Conservation (phyloP, 192 early-diverging fungal species). For the Mortierella claussenii region DNA sequence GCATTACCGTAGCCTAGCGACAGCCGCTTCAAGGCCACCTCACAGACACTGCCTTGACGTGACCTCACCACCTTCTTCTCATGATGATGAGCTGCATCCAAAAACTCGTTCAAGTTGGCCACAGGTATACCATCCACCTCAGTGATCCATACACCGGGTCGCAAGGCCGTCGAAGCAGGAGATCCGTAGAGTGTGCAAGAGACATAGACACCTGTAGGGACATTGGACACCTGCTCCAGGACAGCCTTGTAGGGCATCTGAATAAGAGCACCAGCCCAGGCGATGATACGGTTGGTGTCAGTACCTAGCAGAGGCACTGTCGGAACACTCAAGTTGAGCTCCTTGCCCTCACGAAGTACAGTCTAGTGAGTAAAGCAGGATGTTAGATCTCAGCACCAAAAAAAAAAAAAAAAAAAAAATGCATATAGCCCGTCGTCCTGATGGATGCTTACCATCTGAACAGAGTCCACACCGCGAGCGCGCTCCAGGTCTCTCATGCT, state of each 20-base stretch:
- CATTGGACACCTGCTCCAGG: slow-evolving; percentile 71
- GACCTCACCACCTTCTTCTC: slow-evolving; percentile 56
- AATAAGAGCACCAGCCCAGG: slow-evolving; percentile 87
- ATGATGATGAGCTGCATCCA: slow-evolving; percentile 61
- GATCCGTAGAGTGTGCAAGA: slow-evolving; percentile 70
- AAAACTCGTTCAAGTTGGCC: slow-evolving; percentile 69
- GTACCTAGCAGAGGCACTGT: slow-evolving; percentile 65
- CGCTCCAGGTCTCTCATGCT: slow-evolving; percentile 68
- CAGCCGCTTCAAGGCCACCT: slow-evolving; percentile 60
- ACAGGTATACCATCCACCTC: slow-evolving; percentile 75
- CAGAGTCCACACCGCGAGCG: slow-evolving; percentile 56
- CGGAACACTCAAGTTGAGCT: slow-evolving; percentile 70
- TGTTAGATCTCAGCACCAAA: background rate
- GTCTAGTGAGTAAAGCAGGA: slow-evolving; percentile 27
- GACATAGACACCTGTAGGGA: slow-evolving; percentile 74
- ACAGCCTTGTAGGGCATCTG: slow-evolving; percentile 79
- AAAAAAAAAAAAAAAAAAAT: slow-evolving; percentile 7
- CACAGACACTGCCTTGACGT: slow-evolving; percentile 56
- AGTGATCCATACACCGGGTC: slow-evolving; percentile 78
- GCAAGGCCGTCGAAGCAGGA: slow-evolving; percentile 69
- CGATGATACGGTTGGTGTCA: slow-evolving; percentile 74
- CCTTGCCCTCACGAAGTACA: slow-evolving; percentile 79
- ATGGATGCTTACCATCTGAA: slow-evolving; percentile 61
- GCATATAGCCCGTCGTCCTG: too few relatives aligned
- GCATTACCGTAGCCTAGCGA: slow-evolving; percentile 2